phyloP scores from a whole-genome alignment of 208 protist species.

The Leishmania martiniquensis region DNA sequence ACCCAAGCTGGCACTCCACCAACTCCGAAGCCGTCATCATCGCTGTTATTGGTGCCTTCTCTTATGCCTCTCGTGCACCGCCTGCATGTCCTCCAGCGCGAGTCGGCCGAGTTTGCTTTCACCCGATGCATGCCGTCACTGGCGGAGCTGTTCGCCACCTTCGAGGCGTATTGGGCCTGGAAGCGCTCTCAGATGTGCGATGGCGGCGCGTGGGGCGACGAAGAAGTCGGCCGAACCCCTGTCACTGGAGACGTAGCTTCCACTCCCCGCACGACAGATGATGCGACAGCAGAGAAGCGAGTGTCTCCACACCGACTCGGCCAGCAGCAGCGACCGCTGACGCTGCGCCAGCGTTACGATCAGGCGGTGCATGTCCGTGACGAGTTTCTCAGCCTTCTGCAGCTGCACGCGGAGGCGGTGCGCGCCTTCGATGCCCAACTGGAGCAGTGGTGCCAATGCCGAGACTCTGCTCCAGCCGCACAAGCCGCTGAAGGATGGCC shows the following conservation, averaged over 20 bases:
- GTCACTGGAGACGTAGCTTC: too few relatives aligned
- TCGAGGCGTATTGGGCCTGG: slow-evolving; percentile 34
- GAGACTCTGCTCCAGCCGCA: not conserved
- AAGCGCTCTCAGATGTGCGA: slow-evolving; percentile 15
- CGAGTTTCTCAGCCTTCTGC: slow-evolving; percentile 23
- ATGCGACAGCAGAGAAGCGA: not conserved
- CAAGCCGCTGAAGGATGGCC: not conserved
- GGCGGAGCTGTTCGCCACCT: slow-evolving; percentile 21
- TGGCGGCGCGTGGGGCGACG: not conserved
- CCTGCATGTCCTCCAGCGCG: slow-evolving; percentile 27
- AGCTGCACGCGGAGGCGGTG: slow-evolving; percentile 33
- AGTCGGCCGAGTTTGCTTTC: slow-evolving; percentile 20
- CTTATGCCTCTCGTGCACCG: slow-evolving; percentile 12
- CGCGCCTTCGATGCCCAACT: slow-evolving; percentile 27
- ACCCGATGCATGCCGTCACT: slow-evolving; percentile 19
- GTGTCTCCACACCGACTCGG: not conserved
- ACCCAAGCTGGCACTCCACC: not conserved
- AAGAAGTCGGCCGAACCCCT: not conserved
- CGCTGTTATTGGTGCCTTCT: not conserved
- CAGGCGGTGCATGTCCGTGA: slow-evolving; percentile 21
- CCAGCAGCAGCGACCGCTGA: slow-evolving; percentile 10
- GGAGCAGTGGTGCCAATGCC: slow-evolving; percentile 9
- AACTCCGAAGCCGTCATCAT: slow-evolving; percentile 2
- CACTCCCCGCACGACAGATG: not conserved
- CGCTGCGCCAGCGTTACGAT: slow-evolving; percentile 34